phyloP scores from a whole-genome alignment of 2,329 filamentous ascomycete species.

The Cladosporium sp. region DNA sequence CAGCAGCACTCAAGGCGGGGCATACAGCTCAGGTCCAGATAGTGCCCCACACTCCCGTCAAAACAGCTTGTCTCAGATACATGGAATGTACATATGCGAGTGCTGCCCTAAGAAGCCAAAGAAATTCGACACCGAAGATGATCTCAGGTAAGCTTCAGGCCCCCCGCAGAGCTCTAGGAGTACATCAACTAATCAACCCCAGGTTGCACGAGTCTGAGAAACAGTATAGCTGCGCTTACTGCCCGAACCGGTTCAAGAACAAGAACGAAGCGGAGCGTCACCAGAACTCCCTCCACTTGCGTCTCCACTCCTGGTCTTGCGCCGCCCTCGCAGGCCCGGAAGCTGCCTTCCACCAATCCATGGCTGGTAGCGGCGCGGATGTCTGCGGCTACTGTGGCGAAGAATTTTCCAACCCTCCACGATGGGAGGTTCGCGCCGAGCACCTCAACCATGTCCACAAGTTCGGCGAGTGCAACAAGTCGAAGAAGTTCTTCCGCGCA shows the following conservation, averaged over 20 bases:
- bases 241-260: conserved; percentile 95
- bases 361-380: conserved; percentile 58
- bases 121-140: conserved; percentile 81
- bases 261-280: conserved; percentile 97
- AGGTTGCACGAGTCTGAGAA: conserved; percentile 91
- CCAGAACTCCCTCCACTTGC: conserved; percentile 88
- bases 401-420: conserved; percentile 79
- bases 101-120: conserved; percentile 97
- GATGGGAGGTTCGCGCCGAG: conserved; percentile 81
- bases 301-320: conserved; percentile 95
- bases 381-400: conserved; percentile 93
- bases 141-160: conserved; percentile 63
- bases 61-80: conserved; percentile 48
- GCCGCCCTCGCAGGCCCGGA: conserved; percentile 70
- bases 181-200: conserved; percentile 10
- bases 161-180: conserved; percentile 17
- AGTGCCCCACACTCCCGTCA: conserved; percentile 38
- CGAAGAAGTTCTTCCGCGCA: conserved; percentile 95
- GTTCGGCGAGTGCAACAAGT: conserved; percentile 95
- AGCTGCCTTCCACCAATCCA: conserved; percentile 72
- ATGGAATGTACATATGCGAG: conserved; percentile 70
- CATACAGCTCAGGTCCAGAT: conserved; percentile 21
- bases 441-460: conserved; percentile 92
- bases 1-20: conserved; percentile 30
- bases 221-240: conserved; percentile 90